Percentiles rank a stretch among this genome's conserved stretches.
Conservation (phyloP, 805 yeast genomes). For the Metschnikowia shivogae region DNA sequence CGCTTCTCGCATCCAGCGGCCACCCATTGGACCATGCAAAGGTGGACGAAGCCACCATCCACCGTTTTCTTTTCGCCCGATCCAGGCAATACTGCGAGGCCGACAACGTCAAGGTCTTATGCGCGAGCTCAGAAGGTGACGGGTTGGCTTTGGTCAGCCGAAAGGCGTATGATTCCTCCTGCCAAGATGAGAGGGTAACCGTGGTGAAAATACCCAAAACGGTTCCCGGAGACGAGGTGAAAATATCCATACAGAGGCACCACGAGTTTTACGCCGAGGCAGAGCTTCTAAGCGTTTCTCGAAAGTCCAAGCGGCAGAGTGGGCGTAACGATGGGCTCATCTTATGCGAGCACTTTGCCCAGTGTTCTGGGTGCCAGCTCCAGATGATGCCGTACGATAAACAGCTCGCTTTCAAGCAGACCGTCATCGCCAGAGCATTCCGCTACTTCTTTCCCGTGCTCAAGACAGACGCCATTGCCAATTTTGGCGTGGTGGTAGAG, state of each 20-base stretch:
- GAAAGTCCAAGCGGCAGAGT: conserved; percentile 5
- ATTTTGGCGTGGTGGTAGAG: conserved; percentile 26
- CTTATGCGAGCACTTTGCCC: conserved; percentile 32
- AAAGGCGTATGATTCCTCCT: conserved; percentile 14
- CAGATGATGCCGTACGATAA: conserved; percentile 38
- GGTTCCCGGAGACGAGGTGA: conserved; percentile 35
- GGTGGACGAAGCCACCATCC: conserved; percentile 22
- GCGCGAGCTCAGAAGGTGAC: conserved; percentile 32
- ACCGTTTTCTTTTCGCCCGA: conserved; percentile 22
- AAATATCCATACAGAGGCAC: conserved; percentile 27
- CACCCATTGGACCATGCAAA: conserved; percentile 16
- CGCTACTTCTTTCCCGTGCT: conserved; percentile 29
- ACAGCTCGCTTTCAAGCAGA: conserved; percentile 33
- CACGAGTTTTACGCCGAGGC: conserved; percentile 30
- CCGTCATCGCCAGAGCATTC: conserved; percentile 32
- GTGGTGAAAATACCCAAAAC: conserved; percentile 37
- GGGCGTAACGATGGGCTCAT: conserved; percentile 25
- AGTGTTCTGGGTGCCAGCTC: conserved; percentile 41
- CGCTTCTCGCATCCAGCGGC: conserved; percentile 14
- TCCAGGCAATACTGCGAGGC: conserved; percentile 11
- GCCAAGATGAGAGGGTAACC: conserved; percentile 11
- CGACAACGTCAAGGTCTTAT: conserved; percentile 20
- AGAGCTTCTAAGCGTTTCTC: conserved; percentile 19
- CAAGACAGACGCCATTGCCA: not conserved
- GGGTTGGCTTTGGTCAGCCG: conserved; percentile 33